These are phyloP conservation scores for Stereum hirsutum DNA, from an alignment of 1,284 basidiomycete species.

Conservation along the genomic window DNA sequence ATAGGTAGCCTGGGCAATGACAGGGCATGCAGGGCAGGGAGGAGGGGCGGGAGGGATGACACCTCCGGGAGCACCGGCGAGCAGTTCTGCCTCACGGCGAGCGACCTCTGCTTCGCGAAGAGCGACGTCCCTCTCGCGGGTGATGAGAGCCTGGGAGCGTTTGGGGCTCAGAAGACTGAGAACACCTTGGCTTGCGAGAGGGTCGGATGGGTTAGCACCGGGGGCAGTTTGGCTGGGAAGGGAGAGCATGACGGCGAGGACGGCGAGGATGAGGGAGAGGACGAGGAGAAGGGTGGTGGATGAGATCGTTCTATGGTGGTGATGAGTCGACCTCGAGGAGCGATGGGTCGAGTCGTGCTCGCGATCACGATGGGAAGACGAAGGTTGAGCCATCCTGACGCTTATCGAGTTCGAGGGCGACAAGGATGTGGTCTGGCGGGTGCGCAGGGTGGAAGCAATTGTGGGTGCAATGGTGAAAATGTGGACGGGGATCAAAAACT, in stretches of 20 bases:
- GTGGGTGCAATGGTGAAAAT: slow-evolving; percentile 12
- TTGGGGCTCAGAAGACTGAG: slow-evolving; percentile 70
- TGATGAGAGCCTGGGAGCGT: slow-evolving; percentile 66
- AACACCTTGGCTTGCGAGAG: slow-evolving; percentile 42
- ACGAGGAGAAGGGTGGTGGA: slow-evolving; percentile 81
- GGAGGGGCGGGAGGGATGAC: slow-evolving; percentile 43
- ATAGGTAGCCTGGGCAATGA: slow-evolving; percentile 39
- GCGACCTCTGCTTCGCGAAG: slow-evolving; percentile 76
- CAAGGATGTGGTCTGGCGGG: slow-evolving; percentile 56
- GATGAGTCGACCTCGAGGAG: slow-evolving; percentile 43
- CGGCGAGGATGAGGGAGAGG: slow-evolving; percentile 72
- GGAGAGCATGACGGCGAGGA: slow-evolving; percentile 78
- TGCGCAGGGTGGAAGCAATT: slow-evolving; percentile 60
- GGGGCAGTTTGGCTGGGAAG: slow-evolving; percentile 34
- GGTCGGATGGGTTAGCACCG: slow-evolving; percentile 26
- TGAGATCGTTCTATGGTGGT: slow-evolving; percentile 76
- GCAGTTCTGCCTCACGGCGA: slow-evolving; percentile 72
- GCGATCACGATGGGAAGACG: slow-evolving; percentile 60
- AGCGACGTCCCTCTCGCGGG: slow-evolving; percentile 68
- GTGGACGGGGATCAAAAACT: slow-evolving; percentile 11
- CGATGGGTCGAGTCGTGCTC: slow-evolving; percentile 14
- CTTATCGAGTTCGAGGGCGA: slow-evolving; percentile 65
- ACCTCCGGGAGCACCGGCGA: slow-evolving; percentile 71
- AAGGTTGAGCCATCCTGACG: slow-evolving; percentile 80
- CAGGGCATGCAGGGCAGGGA: slow-evolving; percentile 49